These are phyloP conservation scores for Zymoseptoria tritici DNA, from an alignment of 2,329 filamentous ascomycete genomes.

Conservation along the genomic window DNA sequence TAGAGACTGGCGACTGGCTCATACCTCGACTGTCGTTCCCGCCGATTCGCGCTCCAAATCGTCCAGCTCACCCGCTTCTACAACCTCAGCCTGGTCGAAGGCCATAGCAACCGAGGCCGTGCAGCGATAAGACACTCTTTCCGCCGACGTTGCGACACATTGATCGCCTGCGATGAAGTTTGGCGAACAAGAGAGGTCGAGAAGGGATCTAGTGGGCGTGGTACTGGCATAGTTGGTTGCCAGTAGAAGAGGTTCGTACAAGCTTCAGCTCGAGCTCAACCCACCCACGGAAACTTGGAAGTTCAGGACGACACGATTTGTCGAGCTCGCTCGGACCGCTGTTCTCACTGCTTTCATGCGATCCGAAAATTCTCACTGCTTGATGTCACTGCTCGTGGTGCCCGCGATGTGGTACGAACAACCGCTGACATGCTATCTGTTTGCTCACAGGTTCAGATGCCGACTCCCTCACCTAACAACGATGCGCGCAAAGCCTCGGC, in stretches of 20 bases:
- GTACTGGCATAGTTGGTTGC: neutral
- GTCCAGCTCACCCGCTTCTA: neutral
- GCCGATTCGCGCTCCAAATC: neutral
- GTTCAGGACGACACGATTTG: neutral
- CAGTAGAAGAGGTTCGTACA: neutral
- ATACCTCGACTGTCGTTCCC: neutral
- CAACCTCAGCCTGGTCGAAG: neutral
- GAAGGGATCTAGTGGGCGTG: neutral
- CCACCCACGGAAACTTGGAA: neutral
- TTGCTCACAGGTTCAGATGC: conserved; percentile 15
- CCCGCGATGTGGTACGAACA: conserved; percentile 18
- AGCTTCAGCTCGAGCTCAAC: neutral
- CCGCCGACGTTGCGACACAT: neutral
- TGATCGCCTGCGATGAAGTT: neutral
- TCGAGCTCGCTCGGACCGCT: neutral
- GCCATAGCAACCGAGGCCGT: neutral
- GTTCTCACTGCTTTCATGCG: neutral
- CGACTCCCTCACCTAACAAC: conserved; percentile 24
- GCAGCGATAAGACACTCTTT: neutral
- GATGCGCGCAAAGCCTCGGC: conserved; percentile 10
- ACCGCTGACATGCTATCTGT: conserved; percentile 23
- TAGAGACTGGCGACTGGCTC: neutral
- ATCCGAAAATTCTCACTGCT: conserved; percentile 15
- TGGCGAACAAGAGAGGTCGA: neutral
- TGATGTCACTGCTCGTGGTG: conserved; percentile 17